Base-by-base conservation (phyloP, 306 rosid genomes). In the Hippophae rhamnoides region DNA sequence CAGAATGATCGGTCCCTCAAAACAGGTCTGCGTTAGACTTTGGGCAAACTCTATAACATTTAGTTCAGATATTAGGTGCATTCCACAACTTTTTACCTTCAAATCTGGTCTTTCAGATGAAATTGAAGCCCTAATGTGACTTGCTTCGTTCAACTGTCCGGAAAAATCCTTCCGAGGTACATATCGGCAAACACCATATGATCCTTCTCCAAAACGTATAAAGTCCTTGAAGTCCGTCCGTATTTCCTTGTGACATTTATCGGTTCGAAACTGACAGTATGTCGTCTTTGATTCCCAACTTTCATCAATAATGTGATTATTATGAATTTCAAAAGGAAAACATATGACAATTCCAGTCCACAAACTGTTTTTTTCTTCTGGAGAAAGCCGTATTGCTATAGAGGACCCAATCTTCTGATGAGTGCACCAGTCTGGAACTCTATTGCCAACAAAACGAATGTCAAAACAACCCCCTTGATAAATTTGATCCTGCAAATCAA, bases 261-360 rank as follows among this genome's bases (percentile, higher is more conserved):
- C 52, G 1, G 64, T 51, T 43, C 13, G 8, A 40, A 56, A 5
- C 5, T 38, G 45, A 40, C 43, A 56, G 7, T 13, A 1, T 6
- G 10, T 56, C 44, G 31, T 7, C 8, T 40, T 7, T 6, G 2
- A 3, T 2, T 58, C 54, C 54, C 25, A 7, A 55, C 7, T 42
- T 45, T 44, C 45, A 43, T 13, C 31, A 13, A 67, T 4, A 5
- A 5, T 6, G 5, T 12, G 38, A 9, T 49, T 52, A 27, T 66
- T 31, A 9, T 67, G 49, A 3, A 67, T 54, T 58, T 14, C 46
- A 12, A 67, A 50, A 23, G 8, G 52, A 51, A 62, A 43, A 5
- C 18, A 54, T 2, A 67, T 5, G 54, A 59, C 54, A 6, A 67
- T 48, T 31, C 72, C 72, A 3, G 43, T 67, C 45, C 72, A 46